Evolutionary conservation across 2,329 filamentous ascomycete species (phyloP), one percentile per base, ranked within the genome.

Genomic region (Alternaria brassicicola): DNA sequence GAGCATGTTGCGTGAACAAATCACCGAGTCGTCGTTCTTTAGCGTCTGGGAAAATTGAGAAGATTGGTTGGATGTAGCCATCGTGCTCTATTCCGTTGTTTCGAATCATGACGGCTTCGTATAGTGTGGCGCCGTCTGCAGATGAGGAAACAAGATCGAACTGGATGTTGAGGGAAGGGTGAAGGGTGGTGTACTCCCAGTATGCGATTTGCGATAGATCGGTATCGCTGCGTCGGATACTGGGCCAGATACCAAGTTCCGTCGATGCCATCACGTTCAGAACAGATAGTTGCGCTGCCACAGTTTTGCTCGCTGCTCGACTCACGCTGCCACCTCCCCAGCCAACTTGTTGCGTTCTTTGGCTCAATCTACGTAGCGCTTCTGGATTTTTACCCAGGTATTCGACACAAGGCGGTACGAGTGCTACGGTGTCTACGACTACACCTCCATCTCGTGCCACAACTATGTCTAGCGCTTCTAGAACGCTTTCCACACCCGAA

Each of bases 21-120:
- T 71, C 68, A 23, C 66, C 63, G 1, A 61, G 55, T 3, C 39
- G 26, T 23, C 47, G 66, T 46, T 69, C 67, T n/a, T 52, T 33
- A 2, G 50, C 19, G 6, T 64, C 55, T 5, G 63, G 53, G 31
- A 60, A 61, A 10, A 68, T 51, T n/a, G 51, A 60, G 53, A 71
- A 71, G 12, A 67, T 33, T 17, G 67, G 59, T 33, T 70, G 67
- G 9, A 61, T 50, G 5, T 56, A 61, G 23, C 46, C 59, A 15
- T 48, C 53, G n/a, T 52, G 50, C 10, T 39, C 35, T 8, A 42
- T 38, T 7, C 56, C 58, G 6, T 45, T 19, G 30, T 66, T 63
- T 6, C 57, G 55, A 2, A 52, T 39, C n/a, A 70, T 47, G 7
- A 68, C 41, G 6, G 55, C 64, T 41, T 69, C 64, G 41, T 55